Base-by-base conservation (phyloP, 2,329 filamentous ascomycete genomes). In the Exophiala bonariae region DNA sequence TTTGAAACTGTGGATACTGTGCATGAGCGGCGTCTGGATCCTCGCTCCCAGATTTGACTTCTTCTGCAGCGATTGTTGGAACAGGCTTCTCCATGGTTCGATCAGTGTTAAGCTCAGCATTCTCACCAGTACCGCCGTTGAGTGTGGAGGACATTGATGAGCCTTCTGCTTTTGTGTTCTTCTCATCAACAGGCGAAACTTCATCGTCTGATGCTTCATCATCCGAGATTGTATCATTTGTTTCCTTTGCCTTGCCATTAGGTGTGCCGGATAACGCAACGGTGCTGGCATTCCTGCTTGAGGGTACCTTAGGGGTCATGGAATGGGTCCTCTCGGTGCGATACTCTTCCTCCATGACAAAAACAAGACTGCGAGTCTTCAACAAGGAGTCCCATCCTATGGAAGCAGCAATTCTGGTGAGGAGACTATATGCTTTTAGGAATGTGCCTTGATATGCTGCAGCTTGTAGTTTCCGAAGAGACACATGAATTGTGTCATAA, bases 301-400 rank as follows among this genome's bases (percentile, higher is more conserved):
- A 62, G 50, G 69, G 67, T 49, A 71, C 62, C 44, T 68, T 70
- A 31, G 57, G 69, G 14, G 72, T 71, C 18, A 75, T 68, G 52
- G 85, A 82, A 36, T 72, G 61, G 35, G 73, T 65, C 16, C 68
- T 66, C 70, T 97, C 93, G 47, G 85, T 87, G 39, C 93, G 83
- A 65, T 99, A 99, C 67, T 99, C 93, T 63, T 99, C 93, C 66
- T 99, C 93, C 93, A 99, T 99, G 39, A 99, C 93, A 60, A 99
- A 99, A 1, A 99, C 93, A 54, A 92, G 91, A 72, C 92, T 97
- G 58, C 93, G 82, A 61, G 95, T 96, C 68, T 89, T 95, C 41
- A 99, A 75, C 17, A 99, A 77, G 64, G 96, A 89, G 61, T 99
- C 93, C 93, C 93, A 99, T 31, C 93, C 93, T 60, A 99, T 96